Conservation (phyloP, 1,284 basidiomycete species). For the Tylopilus sp. region DNA sequence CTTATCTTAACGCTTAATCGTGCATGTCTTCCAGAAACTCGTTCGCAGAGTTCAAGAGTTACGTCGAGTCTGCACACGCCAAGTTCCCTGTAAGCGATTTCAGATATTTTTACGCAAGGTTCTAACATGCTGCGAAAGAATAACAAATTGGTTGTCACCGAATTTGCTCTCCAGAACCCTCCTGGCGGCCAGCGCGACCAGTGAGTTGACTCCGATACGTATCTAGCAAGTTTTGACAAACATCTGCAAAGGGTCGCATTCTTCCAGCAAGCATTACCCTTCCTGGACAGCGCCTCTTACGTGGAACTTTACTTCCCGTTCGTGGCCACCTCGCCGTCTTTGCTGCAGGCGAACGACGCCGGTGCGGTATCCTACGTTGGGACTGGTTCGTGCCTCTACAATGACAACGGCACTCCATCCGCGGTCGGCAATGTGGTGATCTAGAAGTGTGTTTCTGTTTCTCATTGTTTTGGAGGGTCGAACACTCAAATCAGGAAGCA, state of each 20-base stretch:
- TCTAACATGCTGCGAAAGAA: slow-evolving; percentile 11
- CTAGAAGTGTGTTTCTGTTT: not conserved
- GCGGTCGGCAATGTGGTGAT: slow-evolving; percentile 25
- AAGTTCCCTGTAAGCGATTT: slow-evolving; percentile 29
- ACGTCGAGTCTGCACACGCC: slow-evolving; percentile 27
- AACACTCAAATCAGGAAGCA: not conserved
- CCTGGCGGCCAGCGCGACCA: slow-evolving; percentile 34
- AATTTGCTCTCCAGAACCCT: slow-evolving; percentile 32
- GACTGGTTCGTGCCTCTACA: slow-evolving; percentile 32
- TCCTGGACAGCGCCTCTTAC: slow-evolving; percentile 30
- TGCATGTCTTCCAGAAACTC: slow-evolving; percentile 10
- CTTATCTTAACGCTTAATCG: not conserved
- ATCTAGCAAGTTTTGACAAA: slow-evolving; percentile 4
- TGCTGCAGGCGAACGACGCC: slow-evolving; percentile 17
- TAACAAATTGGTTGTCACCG: slow-evolving; percentile 25
- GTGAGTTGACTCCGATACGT: slow-evolving; percentile 16
- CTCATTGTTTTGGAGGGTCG: not conserved
- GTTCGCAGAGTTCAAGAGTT: slow-evolving; percentile 30
- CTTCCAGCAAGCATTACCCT: slow-evolving; percentile 32
- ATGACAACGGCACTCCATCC: slow-evolving; percentile 22
- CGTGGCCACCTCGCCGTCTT: slow-evolving; percentile 29
- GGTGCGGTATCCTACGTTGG: slow-evolving; percentile 12
- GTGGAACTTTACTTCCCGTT: slow-evolving; percentile 38
- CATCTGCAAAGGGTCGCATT: slow-evolving; percentile 29
- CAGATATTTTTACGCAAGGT: not conserved